These are phyloP conservation scores for Niebla homalea DNA, from an alignment of 495 filamentous ascomycete species.

Conservation along the genomic window DNA sequence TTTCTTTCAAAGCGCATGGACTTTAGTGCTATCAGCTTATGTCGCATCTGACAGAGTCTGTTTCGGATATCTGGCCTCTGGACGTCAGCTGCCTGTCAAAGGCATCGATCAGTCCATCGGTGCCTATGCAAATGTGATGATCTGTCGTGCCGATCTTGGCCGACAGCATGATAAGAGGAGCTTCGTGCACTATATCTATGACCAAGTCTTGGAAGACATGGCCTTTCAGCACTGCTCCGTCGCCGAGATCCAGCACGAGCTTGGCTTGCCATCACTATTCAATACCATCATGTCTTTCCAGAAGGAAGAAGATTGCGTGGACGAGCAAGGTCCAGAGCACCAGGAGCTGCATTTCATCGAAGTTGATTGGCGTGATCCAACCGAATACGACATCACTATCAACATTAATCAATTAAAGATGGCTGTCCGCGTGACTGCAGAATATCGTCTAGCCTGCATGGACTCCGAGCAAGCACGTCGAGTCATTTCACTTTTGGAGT, in stretches of 20 bases:
- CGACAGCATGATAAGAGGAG: background rate
- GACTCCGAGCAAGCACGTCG: no score
- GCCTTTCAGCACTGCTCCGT: constrained; percentile 27
- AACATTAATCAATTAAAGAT: no score
- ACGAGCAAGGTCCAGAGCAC: no score
- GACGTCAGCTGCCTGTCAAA: background rate
- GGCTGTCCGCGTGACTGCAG: no score
- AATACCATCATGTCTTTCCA: background rate
- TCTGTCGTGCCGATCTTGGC: background rate
- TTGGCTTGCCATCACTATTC: constrained; percentile 13
- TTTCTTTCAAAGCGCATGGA: background rate
- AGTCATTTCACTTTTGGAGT: no score
- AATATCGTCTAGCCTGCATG: no score
- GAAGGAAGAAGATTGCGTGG: background rate
- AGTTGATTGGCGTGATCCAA: no score
- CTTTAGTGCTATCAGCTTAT: background rate
- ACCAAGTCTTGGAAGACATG: constrained; percentile 24
- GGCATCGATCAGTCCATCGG: background rate
- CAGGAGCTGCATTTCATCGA: no score
- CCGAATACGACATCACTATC: no score
- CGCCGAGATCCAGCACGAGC: constrained; percentile 27
- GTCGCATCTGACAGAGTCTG: background rate
- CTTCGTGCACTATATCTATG: constrained; percentile 11
- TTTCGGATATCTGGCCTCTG: background rate
- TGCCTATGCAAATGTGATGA: background rate